phyloP scores from a whole-genome alignment of 148 eudicot genomes.

The Camellia sinensis region DNA sequence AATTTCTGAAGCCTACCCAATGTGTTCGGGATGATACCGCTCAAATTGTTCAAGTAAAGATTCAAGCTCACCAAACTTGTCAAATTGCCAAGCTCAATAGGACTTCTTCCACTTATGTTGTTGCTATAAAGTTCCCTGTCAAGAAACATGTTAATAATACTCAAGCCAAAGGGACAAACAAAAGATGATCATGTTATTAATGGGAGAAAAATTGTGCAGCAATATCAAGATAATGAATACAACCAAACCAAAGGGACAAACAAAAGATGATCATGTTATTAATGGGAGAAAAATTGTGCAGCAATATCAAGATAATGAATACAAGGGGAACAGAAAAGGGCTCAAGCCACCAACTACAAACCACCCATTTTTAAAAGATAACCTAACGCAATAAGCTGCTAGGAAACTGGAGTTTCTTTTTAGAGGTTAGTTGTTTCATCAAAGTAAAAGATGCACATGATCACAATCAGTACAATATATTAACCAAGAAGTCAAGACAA shows the following conservation, averaged over 20 bases:
- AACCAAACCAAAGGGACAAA: neutral
- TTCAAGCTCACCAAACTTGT: conserved; percentile 86
- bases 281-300: neutral
- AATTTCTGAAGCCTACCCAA: conserved; percentile 65
- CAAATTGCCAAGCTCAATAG: conserved; percentile 72
- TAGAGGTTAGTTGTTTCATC: neutral
- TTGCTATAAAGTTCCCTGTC: conserved; percentile 85
- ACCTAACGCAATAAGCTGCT: neutral
- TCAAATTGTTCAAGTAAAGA: conserved; percentile 67
- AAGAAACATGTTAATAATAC: conserved; percentile 8
- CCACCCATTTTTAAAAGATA: neutral
- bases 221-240: too few relatives aligned
- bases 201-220: too few relatives aligned
- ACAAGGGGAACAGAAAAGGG: neutral
- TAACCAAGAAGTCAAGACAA: neutral
- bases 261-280: neutral
- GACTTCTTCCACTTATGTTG: conserved; percentile 69
- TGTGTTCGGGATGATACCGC: conserved; percentile 66
- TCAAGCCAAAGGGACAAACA: too few relatives aligned
- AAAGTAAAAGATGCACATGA: neutral
- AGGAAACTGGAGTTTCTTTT: neutral
- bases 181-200: too few relatives aligned
- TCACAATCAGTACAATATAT: neutral
- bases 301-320: neutral
- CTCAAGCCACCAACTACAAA: neutral